Percentiles rank a stretch among this genome's conserved stretches.
These are phyloP conservation scores for Schizophyllum commune DNA, from an alignment of 1,284 basidiomycete species.

Conservation along the genomic window DNA sequence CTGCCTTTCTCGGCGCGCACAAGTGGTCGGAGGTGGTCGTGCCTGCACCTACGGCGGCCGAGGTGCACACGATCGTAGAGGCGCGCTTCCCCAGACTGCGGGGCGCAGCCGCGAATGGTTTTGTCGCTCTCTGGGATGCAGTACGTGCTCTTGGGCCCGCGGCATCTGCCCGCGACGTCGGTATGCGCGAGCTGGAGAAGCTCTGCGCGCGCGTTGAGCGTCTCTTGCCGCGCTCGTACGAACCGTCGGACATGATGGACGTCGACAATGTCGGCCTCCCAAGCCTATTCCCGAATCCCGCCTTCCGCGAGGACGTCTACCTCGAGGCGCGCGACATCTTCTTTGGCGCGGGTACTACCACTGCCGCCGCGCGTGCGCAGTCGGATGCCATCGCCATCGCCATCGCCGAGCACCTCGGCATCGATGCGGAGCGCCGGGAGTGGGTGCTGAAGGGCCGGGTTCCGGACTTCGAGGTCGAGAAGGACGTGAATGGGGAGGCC, in stretches of 20 bases:
- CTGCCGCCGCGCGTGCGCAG: slow-evolving; percentile 44
- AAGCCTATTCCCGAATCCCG: slow-evolving; percentile 63
- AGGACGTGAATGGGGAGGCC: slow-evolving; percentile 53
- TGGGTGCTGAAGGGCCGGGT: slow-evolving; percentile 53
- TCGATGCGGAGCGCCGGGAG: slow-evolving; percentile 52
- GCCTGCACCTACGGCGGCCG: slow-evolving; percentile 51
- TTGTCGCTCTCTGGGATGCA: slow-evolving; percentile 60
- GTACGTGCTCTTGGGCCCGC: slow-evolving; percentile 41
- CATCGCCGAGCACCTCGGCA: slow-evolving; percentile 58
- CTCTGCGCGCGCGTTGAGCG: slow-evolving; percentile 74
- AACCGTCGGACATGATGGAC: slow-evolving; percentile 30
- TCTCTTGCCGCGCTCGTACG: slow-evolving; percentile 44
- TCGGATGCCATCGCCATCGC: slow-evolving; percentile 39
- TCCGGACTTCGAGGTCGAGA: slow-evolving; percentile 65
- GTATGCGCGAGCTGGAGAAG: slow-evolving; percentile 84
- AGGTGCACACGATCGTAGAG: slow-evolving; percentile 64
- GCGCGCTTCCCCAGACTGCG: slow-evolving; percentile 59
- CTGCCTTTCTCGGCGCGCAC: slow-evolving; percentile 76
- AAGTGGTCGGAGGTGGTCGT: slow-evolving; percentile 74
- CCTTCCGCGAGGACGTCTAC: slow-evolving; percentile 84
- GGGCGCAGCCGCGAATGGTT: slow-evolving; percentile 33
- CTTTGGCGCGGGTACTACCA: slow-evolving; percentile 65
- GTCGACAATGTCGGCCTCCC: slow-evolving; percentile 14
- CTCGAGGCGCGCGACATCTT: slow-evolving; percentile 91
- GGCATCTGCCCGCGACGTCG: slow-evolving; percentile 54